phyloP scores from a whole-genome alignment of 345 rosid species.

The Boechera stricta region DNA sequence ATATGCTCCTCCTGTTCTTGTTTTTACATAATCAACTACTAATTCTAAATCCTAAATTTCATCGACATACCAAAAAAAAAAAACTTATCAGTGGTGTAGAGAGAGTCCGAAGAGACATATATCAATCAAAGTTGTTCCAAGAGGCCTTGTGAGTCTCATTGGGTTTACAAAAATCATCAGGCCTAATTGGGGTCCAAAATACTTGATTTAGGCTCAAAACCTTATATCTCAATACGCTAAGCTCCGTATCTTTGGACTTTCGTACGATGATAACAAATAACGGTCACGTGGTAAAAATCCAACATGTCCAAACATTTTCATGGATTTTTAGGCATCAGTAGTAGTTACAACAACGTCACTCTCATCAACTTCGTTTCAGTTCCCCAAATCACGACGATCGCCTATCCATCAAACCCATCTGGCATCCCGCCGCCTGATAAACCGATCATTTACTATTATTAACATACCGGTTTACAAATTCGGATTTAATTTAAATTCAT shows the following conservation, averaged over 20 bases:
- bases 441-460: slow-evolving; percentile 9
- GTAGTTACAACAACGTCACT: slow-evolving; percentile 10
- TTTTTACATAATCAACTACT: background rate
- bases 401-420: background rate
- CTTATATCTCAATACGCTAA: background rate
- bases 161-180: background rate
- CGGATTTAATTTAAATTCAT: background rate
- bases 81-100: background rate
- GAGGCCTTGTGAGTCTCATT: background rate
- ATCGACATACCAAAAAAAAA: no score
- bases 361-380: slow-evolving; percentile 23
- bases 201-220: background rate
- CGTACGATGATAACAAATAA: no score
- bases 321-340: background rate
- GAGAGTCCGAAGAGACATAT: background rate
- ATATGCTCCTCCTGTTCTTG: background rate
- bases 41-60: no score
- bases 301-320: no score
- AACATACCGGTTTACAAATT: slow-evolving; percentile 6
- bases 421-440: slow-evolving; percentile 19
- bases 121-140: background rate
- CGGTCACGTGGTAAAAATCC: no score
- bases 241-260: no score
- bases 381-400: slow-evolving; percentile 16
- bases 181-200: background rate